These are phyloP conservation scores for Glycyrrhiza uralensis DNA, from an alignment of 306 rosid genomes.

Conservation along the genomic window DNA sequence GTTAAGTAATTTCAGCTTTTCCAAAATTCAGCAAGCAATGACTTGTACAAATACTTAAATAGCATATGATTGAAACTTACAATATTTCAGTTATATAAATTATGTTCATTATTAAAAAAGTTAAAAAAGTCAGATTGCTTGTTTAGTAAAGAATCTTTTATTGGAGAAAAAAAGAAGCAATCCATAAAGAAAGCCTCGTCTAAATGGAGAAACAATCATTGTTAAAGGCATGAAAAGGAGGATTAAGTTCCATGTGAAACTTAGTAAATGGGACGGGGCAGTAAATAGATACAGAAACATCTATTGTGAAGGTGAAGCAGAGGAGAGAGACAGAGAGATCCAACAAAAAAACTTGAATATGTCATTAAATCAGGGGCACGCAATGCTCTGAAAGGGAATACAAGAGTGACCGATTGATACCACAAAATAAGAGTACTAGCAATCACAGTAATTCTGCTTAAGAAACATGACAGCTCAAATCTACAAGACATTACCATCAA, in stretches of 20 bases:
- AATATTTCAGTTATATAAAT: neutral
- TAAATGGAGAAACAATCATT: neutral
- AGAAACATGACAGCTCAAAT: conserved; percentile 11
- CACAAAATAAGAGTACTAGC: neutral
- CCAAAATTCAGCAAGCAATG: conserved; percentile 8
- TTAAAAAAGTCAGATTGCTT: neutral
- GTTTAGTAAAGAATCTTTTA: neutral
- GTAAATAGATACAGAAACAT: neutral
- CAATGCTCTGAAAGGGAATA: neutral
- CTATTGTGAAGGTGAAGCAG: neutral
- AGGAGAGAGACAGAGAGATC: neutral
- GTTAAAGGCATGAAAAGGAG: neutral
- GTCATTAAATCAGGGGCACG: neutral
- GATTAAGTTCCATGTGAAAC: conserved; percentile 5
- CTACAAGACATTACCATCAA: conserved; percentile 55
- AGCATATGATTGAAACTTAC: conserved; percentile 12
- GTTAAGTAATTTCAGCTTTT: conserved; percentile 14
- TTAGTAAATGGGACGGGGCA: neutral
- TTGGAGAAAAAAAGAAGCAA: neutral
- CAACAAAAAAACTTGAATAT: neutral
- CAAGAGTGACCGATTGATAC: neutral
- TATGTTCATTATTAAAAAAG: neutral
- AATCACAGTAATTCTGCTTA: neutral
- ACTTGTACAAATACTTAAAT: neutral
- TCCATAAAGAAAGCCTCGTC: neutral